Base-by-base conservation (phyloP, 768 basidiomycete species). In the Tulasnella sp. region DNA sequence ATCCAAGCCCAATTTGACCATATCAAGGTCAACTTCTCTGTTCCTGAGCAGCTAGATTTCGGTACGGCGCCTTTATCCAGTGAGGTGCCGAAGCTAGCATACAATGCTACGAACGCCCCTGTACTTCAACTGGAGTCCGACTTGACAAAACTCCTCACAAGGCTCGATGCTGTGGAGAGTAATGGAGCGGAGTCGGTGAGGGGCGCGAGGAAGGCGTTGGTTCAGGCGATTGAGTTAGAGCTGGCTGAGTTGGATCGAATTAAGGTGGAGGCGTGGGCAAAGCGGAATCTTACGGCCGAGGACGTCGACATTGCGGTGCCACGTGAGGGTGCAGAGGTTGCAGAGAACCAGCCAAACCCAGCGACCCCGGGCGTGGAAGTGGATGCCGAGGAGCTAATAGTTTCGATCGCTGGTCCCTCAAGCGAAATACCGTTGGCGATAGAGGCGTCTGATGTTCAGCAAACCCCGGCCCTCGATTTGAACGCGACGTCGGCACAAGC, bases 131-230 rank as follows among this genome's bases (percentile, higher is more conserved):
- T 87, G 69, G 72, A 75, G n/a, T 80, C 88, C 64, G 72, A 75
- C 47, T 75, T 88, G 32, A 78, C 78, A 58, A 79, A 78, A 42
- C 70, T 89, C 11, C 74, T 89, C n/a, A 75, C 78, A 48, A 75
- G 76, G 63, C 78, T 89, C 10, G 87, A 89, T 64, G 80, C 76
- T 0, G 77, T 89, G 21, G 80, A 85, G 65, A 84, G 81, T 64
- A 77, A 75, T 64, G 86, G 86, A 0, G 75, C 80, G 51, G 69
- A 70, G 63, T 70, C 68, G 0, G 77, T 90, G 5, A 71, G 86
- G 49, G 71, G 72, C 29, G 69, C 65, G 61, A 70, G 88, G 52
- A 74, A 80, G 64, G 68, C 70, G 3, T 71, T 83, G 1, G 85
- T 84, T 47, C 73, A 75, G 64, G 68, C 66, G 48, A 79, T 89